A percentile compares a stretch with the other conserved stretches of the same genome.
Evolutionary conservation across 2,329 filamentous ascomycete species (phyloP).

Genomic region (Fusarium pilosicola): DNA sequence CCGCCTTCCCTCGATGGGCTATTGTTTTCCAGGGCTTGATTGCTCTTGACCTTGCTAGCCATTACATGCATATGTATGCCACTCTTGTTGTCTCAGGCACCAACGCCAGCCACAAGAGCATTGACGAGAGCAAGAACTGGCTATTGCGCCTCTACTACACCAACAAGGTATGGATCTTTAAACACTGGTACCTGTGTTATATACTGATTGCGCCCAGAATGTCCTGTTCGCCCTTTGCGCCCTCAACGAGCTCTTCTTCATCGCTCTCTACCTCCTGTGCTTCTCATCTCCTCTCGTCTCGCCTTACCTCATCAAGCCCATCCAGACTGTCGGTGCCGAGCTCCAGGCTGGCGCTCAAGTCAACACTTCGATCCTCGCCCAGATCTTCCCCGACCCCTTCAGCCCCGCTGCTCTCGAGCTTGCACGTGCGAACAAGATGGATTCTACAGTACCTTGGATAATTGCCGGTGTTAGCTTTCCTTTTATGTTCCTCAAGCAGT

Average conservation of each 20-base stretch:
- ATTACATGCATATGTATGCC: constrained; percentile 99
- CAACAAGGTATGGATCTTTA: constrained; percentile 76
- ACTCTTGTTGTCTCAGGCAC: constrained; percentile 87
- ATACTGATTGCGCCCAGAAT: constrained; percentile 61
- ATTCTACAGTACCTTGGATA: constrained; percentile 73
- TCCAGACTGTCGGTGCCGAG: constrained; percentile 63
- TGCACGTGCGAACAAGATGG: constrained; percentile 93
- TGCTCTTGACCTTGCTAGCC: constrained; percentile 90
- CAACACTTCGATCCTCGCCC: constrained; percentile 73
- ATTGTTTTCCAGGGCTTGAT: constrained; percentile 96
- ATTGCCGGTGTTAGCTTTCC: constrained; percentile 83
- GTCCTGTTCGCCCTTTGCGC: constrained; percentile 92
- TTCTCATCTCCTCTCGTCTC: constrained; percentile 93
- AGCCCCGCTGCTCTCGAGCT: constrained; percentile 92
- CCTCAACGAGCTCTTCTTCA: constrained; percentile 97
- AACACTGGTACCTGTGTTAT: not conserved
- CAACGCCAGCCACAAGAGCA: constrained; percentile 88
- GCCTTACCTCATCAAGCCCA: constrained; percentile 78
- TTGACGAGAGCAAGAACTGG: constrained; percentile 88
- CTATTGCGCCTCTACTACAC: constrained; percentile 96
- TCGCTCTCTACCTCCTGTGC: constrained; percentile 95
- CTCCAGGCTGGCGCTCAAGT: constrained; percentile 76
- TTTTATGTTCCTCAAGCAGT: constrained; percentile 90
- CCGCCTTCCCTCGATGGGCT: constrained; percentile 92
- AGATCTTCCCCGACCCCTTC: constrained; percentile 88